phyloP scores from a whole-genome alignment of 768 basidiomycete genomes.

The Suillus decipiens region DNA sequence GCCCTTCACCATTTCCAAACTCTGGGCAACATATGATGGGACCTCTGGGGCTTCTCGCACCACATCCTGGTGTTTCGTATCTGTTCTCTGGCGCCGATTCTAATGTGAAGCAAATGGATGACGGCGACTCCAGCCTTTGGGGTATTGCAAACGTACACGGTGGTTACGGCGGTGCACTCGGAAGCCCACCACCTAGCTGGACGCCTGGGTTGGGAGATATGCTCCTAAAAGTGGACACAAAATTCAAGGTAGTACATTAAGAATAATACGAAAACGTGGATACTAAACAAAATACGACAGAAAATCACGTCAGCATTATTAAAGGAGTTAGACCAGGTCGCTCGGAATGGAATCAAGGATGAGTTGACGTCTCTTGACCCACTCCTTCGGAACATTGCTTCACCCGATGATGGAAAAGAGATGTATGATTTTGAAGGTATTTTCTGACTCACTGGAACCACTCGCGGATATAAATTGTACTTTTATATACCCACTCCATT shows the following conservation, averaged over 20 bases:
- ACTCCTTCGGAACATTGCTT: constrained; percentile 59
- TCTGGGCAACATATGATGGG: constrained; percentile 74
- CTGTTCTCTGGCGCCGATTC: constrained; percentile 50
- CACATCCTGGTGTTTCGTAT: constrained; percentile 83
- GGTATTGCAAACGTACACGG: constrained; percentile 60
- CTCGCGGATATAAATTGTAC: constrained; percentile 10
- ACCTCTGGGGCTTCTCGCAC: constrained; percentile 70
- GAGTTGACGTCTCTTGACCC: constrained; percentile 84
- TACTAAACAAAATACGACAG: constrained; percentile 39
- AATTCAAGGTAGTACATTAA: constrained; percentile 64
- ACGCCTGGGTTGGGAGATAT: constrained; percentile 65
- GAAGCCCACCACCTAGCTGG: constrained; percentile 63
- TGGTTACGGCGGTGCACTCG: constrained; percentile 36
- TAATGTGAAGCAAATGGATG: constrained; percentile 40
- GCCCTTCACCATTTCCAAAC: constrained; percentile 75
- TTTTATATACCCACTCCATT: constrained; percentile 16
- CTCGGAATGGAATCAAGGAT: constrained; percentile 78
- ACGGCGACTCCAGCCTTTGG: constrained; percentile 64
- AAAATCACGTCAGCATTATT: constrained; percentile 80
- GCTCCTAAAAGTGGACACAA: constrained; percentile 78
- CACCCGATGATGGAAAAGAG: constrained; percentile 38
- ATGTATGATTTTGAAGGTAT: constrained; percentile 46
- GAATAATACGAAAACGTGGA: not conserved
- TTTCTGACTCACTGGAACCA: constrained; percentile 24
- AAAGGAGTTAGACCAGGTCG: constrained; percentile 84